Percentiles rank a stretch among this genome's conserved stretches.
These are phyloP conservation scores for Elongisporangium anandrum DNA, from an alignment of 352 stramenopile genomes.

Conservation along the genomic window DNA sequence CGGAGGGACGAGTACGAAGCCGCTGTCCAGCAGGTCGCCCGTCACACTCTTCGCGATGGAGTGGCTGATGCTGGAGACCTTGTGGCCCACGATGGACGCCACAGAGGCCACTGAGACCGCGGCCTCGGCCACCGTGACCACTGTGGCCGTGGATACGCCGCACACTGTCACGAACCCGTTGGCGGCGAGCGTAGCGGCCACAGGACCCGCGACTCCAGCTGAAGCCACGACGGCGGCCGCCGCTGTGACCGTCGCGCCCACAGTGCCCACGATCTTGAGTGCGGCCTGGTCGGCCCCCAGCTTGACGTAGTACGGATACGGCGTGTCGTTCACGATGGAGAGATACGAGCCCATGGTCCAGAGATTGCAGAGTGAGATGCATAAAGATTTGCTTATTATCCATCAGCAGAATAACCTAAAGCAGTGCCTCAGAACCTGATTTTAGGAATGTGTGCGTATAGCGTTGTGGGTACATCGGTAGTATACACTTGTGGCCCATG, in stretches of 20 bases:
- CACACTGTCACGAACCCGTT: conserved; percentile 11
- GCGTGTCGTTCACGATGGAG: conserved; percentile 42
- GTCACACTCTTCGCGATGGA: background rate
- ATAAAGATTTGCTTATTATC: background rate
- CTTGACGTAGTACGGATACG: conserved; percentile 31
- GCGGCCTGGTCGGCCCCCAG: conserved; percentile 33
- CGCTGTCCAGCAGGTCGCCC: background rate
- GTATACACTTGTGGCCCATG: no score
- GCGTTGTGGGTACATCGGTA: background rate
- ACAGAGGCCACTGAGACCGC: background rate
- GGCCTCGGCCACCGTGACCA: conserved; percentile 3
- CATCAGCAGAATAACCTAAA: no score
- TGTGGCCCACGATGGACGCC: background rate
- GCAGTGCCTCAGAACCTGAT: background rate
- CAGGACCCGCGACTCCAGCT: conserved; percentile 4
- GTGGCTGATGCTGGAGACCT: background rate
- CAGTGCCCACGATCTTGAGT: conserved; percentile 24
- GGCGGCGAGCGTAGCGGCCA: background rate
- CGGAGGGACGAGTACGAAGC: background rate
- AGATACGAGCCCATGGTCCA: conserved; percentile 36
- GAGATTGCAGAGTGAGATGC: background rate
- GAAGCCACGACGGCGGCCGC: conserved; percentile 7
- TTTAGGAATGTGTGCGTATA: background rate
- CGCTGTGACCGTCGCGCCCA: conserved; percentile 5
- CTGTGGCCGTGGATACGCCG: conserved; percentile 10